These are phyloP conservation scores for Dichomitus squalens DNA, from an alignment of 1,284 basidiomycete species.

Conservation along the genomic window DNA sequence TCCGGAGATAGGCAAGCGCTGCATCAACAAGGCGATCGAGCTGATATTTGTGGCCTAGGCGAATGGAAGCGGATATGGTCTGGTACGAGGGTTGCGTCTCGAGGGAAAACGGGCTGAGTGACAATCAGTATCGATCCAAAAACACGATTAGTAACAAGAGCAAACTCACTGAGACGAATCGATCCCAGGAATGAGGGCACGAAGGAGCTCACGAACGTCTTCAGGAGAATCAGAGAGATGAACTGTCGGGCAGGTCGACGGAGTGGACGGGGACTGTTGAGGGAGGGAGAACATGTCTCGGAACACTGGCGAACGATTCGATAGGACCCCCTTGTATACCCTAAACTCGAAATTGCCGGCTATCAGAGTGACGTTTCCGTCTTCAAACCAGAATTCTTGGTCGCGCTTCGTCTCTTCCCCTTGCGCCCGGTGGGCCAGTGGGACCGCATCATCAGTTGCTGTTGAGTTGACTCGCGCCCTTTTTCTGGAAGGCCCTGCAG, in stretches of 20 bases:
- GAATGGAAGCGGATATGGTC: neutral
- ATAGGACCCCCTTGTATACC: slow-evolving; percentile 9
- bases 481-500: neutral
- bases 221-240: neutral
- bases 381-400: slow-evolving; percentile 15
- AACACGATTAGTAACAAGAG: neutral
- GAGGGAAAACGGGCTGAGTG: neutral
- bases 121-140: neutral
- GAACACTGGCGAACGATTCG: slow-evolving; percentile 10
- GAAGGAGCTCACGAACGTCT: slow-evolving; percentile 2
- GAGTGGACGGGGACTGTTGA: neutral
- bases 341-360: slow-evolving; percentile 6
- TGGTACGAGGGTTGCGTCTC: neutral
- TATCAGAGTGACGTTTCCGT: slow-evolving; percentile 11
- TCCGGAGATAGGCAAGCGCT: neutral
- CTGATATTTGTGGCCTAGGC: slow-evolving; percentile 6
- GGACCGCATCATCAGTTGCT: neutral
- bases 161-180: neutral
- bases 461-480: neutral
- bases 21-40: neutral
- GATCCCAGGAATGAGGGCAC: neutral
- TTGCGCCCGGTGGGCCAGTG: no score
- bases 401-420: neutral
- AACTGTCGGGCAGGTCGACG: neutral
- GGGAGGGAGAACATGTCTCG: slow-evolving; percentile 12